phyloP scores from a whole-genome alignment of 768 basidiomycete species.

The Phaeotremella fagi region DNA sequence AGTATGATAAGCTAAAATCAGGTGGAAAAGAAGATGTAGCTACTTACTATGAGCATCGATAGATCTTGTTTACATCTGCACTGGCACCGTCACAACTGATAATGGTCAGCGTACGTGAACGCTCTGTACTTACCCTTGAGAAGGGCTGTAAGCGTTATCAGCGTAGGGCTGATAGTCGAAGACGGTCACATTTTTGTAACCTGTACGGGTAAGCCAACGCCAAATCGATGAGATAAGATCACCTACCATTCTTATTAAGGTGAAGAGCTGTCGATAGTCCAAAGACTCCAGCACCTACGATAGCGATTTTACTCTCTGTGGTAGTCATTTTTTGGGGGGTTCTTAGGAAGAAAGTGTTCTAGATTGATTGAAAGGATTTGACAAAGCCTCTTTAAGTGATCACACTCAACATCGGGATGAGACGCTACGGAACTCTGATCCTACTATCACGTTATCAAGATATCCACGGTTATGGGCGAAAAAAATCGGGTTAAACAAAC shows the following conservation, averaged over 20 bases:
- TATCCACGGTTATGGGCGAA: too few relatives aligned
- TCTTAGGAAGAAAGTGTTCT: background rate
- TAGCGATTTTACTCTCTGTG: constrained; percentile 8
- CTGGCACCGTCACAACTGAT: constrained; percentile 26
- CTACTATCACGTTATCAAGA: too few relatives aligned
- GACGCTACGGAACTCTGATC: too few relatives aligned
- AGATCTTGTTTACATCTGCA: constrained; percentile 32
- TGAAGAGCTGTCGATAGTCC: constrained; percentile 15
- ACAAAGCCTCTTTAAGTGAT: too few relatives aligned
- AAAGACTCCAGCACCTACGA: constrained; percentile 20
- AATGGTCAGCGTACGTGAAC: constrained; percentile 17
- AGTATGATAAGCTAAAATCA: background rate
- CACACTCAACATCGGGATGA: too few relatives aligned
- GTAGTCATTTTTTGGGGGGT: constrained; percentile 10
- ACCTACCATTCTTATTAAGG: constrained; percentile 7
- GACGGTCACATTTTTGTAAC: constrained; percentile 14
- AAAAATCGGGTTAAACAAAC: too few relatives aligned
- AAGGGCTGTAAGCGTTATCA: constrained; percentile 22
- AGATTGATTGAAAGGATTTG: too few relatives aligned
- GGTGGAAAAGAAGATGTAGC: background rate
- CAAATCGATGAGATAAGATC: background rate
- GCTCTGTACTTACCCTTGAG: constrained; percentile 16
- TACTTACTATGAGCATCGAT: constrained; percentile 21
- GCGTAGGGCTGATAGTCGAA: constrained; percentile 25
- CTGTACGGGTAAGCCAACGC: background rate